Evolutionary conservation across 2,329 filamentous ascomycete species (phyloP).

Genomic region (Neopestalotiopsis sp.): DNA sequence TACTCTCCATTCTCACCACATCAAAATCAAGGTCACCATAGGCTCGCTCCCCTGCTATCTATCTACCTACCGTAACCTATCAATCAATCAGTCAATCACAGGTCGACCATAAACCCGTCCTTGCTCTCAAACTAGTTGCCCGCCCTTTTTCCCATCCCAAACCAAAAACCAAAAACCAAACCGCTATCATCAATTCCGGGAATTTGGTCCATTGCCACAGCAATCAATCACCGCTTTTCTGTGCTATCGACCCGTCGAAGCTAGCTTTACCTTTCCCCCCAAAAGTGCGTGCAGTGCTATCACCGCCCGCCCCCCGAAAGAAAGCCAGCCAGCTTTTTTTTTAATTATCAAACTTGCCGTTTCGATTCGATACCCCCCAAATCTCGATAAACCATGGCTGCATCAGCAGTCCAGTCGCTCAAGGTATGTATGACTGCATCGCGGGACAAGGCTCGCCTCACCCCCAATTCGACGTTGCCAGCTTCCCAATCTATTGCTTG

Average conservation of each 20-base stretch:
- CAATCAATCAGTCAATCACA: not conserved
- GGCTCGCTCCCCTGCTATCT: not conserved
- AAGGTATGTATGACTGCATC: slow-evolving; percentile 67
- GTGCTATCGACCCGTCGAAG: slow-evolving; percentile 9
- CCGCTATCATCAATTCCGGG: slow-evolving; percentile 11
- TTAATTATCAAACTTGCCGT: slow-evolving; percentile 22
- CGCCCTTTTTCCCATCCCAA: not conserved
- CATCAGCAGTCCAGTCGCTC: slow-evolving; percentile 85
- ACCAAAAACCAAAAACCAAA: slow-evolving; percentile 8
- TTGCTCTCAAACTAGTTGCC: slow-evolving; percentile 4
- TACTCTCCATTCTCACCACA: slow-evolving; percentile 17
- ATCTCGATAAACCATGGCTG: slow-evolving; percentile 67
- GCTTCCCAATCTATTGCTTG: slow-evolving; percentile 19
- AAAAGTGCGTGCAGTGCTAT: not conserved
- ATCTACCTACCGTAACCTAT: not conserved
- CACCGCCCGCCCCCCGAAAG: not conserved
- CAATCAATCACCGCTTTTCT: slow-evolving; percentile 13
- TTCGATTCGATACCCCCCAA: slow-evolving; percentile 23
- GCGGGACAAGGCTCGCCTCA: slow-evolving; percentile 2
- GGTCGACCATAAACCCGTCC: slow-evolving; percentile 1
- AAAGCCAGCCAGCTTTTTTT: not conserved
- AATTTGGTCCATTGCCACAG: slow-evolving; percentile 18
- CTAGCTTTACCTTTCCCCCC: not conserved
- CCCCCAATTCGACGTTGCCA: slow-evolving; percentile 18
- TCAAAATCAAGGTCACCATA: not conserved